Evolutionary conservation across 1,284 basidiomycete genomes (phyloP).

Genomic region (Ceratobasidium theobromae): DNA sequence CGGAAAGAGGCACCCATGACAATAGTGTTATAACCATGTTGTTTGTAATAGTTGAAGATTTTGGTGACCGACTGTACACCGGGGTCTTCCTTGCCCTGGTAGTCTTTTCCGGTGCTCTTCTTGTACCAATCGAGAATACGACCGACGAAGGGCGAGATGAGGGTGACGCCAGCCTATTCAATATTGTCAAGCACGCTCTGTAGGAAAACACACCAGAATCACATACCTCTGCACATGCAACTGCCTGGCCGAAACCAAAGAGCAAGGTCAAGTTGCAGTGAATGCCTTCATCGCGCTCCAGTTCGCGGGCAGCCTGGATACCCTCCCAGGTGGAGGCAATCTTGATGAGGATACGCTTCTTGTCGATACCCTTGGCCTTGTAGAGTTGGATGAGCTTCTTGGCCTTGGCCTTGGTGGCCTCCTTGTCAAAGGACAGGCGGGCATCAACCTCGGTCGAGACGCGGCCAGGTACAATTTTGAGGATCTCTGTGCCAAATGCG

Average conservation of each 20-base stretch:
- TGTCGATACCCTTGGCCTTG: slow-evolving; percentile 84
- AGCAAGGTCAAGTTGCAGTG: slow-evolving; percentile 99
- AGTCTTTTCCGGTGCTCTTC: slow-evolving; percentile 78
- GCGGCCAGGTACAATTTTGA: slow-evolving; percentile 94
- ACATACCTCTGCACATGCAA: slow-evolving; percentile 93
- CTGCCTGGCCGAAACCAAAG: slow-evolving; percentile 97
- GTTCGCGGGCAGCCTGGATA: slow-evolving; percentile 93
- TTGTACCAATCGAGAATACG: slow-evolving; percentile 98
- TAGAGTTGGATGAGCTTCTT: slow-evolving; percentile 94
- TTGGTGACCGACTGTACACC: slow-evolving; percentile 94
- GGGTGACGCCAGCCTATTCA: slow-evolving; percentile 95
- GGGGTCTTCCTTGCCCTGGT: slow-evolving; percentile 90
- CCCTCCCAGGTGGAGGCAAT: slow-evolving; percentile 99
- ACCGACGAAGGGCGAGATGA: slow-evolving; percentile 99
- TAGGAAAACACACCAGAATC: slow-evolving; percentile 96
- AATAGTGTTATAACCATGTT: slow-evolving; percentile 97
- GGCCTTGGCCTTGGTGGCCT: slow-evolving; percentile 89
- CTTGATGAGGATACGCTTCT: slow-evolving; percentile 97
- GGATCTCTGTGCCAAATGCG: slow-evolving; percentile 95
- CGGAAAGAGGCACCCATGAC: slow-evolving; percentile 99
- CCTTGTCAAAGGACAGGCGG: slow-evolving; percentile 93
- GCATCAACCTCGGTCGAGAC: slow-evolving; percentile 99
- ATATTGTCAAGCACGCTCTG: slow-evolving; percentile 97
- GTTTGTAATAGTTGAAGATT: slow-evolving; percentile 99
- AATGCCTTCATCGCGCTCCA: slow-evolving; percentile 90